These are phyloP conservation scores for Tuber borchii DNA, from an alignment of 495 filamentous ascomycete species.

Conservation along the genomic window DNA sequence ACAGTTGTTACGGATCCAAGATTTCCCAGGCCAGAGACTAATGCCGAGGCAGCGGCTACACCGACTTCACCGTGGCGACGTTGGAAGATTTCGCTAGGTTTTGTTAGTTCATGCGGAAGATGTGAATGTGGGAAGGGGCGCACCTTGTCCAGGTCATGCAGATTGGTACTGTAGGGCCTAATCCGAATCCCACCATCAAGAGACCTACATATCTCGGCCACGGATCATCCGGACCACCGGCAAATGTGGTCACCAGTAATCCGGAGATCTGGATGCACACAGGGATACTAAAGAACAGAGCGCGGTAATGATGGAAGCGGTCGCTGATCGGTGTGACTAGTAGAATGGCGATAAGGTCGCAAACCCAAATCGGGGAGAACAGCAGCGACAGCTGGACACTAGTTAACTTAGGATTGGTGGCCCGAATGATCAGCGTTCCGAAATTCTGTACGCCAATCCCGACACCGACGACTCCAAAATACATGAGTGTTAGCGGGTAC, in stretches of 20 bases:
- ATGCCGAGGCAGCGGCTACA: slow-evolving; percentile 77
- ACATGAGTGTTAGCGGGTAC: slow-evolving; percentile 81
- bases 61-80: slow-evolving; percentile 82
- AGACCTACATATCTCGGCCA: slow-evolving; percentile 86
- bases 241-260: slow-evolving; percentile 72
- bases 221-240: slow-evolving; percentile 54
- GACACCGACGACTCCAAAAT: slow-evolving; percentile 89
- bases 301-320: slow-evolving; percentile 73
- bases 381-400: slow-evolving; percentile 72
- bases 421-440: slow-evolving; percentile 74
- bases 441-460: slow-evolving; percentile 85
- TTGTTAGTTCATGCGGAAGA: neutral
- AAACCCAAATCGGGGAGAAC: slow-evolving; percentile 83
- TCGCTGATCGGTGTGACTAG: slow-evolving; percentile 79
- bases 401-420: slow-evolving; percentile 64
- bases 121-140: neutral
- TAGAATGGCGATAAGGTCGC: slow-evolving; percentile 78
- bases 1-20: slow-evolving; percentile 70
- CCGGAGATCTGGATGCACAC: slow-evolving; percentile 75
- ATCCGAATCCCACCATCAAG: slow-evolving; percentile 83
- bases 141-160: slow-evolving; percentile 81
- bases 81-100: slow-evolving; percentile 69
- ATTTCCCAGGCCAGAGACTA: slow-evolving; percentile 81
- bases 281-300: slow-evolving; percentile 72
- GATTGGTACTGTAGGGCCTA: slow-evolving; percentile 85